A percentile compares a stretch with the other conserved stretches of the same genome.
Conservation (phyloP, 768 basidiomycete species). For the Pholiota molesta region DNA sequence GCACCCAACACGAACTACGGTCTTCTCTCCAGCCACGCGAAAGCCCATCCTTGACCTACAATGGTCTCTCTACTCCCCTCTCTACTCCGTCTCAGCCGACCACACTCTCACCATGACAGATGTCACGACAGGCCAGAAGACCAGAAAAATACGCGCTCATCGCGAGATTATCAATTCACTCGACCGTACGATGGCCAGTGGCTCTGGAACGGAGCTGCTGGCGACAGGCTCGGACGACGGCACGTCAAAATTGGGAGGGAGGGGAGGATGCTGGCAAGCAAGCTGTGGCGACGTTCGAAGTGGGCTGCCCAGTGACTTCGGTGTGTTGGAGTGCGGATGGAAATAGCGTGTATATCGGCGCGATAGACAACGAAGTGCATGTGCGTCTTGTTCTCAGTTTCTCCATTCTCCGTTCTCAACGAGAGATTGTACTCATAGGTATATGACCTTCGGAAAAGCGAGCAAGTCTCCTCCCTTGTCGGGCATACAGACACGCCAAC, state of each 20-base stretch:
- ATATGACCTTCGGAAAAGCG: slow-evolving; percentile 86
- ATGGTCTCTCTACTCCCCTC: slow-evolving; percentile 80
- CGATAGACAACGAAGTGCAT: slow-evolving; percentile 95
- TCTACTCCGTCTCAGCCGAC: slow-evolving; percentile 90
- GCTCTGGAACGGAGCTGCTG: slow-evolving; percentile 82
- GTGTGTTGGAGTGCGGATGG: slow-evolving; percentile 95
- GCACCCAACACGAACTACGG: slow-evolving; percentile 93
- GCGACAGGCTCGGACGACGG: slow-evolving; percentile 93
- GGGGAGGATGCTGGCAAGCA: slow-evolving; percentile 73
- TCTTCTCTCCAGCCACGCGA: slow-evolving; percentile 79
- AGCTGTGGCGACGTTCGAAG: slow-evolving; percentile 77
- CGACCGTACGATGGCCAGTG: slow-evolving; percentile 84
- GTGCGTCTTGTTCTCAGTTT: slow-evolving; percentile 47
- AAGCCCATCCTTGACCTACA: slow-evolving; percentile 93
- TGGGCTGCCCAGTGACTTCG: slow-evolving; percentile 89
- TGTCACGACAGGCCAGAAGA: slow-evolving; percentile 80
- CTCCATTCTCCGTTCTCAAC: slow-evolving; percentile 3
- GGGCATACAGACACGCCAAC: slow-evolving; percentile 95
- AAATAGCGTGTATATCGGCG: slow-evolving; percentile 86
- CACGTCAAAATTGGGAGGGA: slow-evolving; percentile 93
- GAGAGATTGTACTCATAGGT: slow-evolving; percentile 50
- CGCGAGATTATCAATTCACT: slow-evolving; percentile 89
- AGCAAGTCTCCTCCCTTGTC: slow-evolving; percentile 75
- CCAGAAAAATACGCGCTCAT: slow-evolving; percentile 85
- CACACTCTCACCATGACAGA: slow-evolving; percentile 78